phyloP scores from a whole-genome alignment of 2,329 filamentous ascomycete genomes.

The Monilinia fructigena region DNA sequence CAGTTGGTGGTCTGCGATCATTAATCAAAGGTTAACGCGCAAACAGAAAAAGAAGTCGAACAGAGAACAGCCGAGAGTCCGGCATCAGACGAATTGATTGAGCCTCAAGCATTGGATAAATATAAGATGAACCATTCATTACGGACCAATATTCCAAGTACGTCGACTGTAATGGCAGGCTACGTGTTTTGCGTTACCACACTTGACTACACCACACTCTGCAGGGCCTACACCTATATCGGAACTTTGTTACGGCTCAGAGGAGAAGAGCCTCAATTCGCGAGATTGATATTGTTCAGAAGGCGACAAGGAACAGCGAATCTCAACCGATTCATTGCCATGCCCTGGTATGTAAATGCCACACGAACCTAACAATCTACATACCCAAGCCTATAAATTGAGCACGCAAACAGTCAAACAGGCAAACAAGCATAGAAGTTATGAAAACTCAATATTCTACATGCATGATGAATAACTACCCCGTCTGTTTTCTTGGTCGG shows the following conservation, averaged over 20 bases:
- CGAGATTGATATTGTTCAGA: neutral
- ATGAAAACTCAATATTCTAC: conserved; percentile 5
- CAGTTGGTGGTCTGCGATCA: conserved; percentile 3
- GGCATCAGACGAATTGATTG: neutral
- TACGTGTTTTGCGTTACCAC: conserved; percentile 10
- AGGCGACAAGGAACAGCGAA: conserved; percentile 3
- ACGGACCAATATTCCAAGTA: neutral
- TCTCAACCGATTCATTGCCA: neutral
- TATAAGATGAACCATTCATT: conserved; percentile 8
- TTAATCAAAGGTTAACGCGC: conserved; percentile 8
- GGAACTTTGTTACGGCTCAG: neutral
- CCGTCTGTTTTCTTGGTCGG: neutral
- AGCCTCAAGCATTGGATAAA: conserved; percentile 11
- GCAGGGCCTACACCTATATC: neutral
- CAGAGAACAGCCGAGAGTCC: neutral
- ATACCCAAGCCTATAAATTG: neutral
- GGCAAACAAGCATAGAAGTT: neutral
- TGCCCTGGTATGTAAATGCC: conserved; percentile 1
- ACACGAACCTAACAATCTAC: neutral
- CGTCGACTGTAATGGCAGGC: conserved; percentile 1
- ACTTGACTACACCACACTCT: conserved; percentile 5
- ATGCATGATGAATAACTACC: conserved; percentile 18
- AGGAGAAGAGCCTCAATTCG: conserved; percentile 3
- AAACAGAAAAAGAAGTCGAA: neutral
- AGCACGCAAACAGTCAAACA: neutral